These are phyloP conservation scores for Termitomyces sp. DNA, from an alignment of 1,284 basidiomycete species.

Conservation along the genomic window DNA sequence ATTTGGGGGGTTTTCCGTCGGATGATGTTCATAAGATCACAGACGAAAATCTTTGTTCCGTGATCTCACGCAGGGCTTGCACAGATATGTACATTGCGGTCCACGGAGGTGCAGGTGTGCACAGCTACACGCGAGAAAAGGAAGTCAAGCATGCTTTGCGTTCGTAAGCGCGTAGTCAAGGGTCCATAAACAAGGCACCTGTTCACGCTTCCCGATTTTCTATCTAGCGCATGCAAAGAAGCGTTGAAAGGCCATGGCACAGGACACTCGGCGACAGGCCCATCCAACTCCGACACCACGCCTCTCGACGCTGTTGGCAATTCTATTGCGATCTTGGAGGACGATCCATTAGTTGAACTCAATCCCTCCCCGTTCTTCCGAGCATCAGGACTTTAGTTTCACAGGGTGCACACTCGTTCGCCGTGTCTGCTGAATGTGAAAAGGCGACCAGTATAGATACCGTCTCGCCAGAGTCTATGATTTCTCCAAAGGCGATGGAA, in stretches of 20 bases:
- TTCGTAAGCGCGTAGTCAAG: slow-evolving; percentile 35
- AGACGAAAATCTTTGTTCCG: neutral
- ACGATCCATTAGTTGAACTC: slow-evolving; percentile 33
- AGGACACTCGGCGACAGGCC: neutral
- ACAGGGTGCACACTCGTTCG: slow-evolving; percentile 51
- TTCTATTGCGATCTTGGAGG: slow-evolving; percentile 55
- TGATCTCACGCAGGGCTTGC: neutral
- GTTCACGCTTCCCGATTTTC: neutral
- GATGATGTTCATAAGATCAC: neutral
- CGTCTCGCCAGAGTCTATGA: slow-evolving; percentile 40
- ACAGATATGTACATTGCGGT: slow-evolving; percentile 41
- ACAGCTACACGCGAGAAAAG: slow-evolving; percentile 40
- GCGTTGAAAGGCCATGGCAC: slow-evolving; percentile 23
- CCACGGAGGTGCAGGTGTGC: slow-evolving; percentile 66
- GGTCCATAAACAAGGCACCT: neutral
- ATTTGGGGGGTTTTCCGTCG: neutral
- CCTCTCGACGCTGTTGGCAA: slow-evolving; percentile 43
- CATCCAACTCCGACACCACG: slow-evolving; percentile 9
- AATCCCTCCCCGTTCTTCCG: neutral
- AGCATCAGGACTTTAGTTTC: slow-evolving; percentile 34
- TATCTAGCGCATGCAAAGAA: slow-evolving; percentile 43
- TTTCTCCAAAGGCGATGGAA: slow-evolving; percentile 42
- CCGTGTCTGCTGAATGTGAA: slow-evolving; percentile 19
- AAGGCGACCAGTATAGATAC: slow-evolving; percentile 21
- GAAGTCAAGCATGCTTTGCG: slow-evolving; percentile 50